These are phyloP conservation scores for Lachnellula occidentalis DNA, from an alignment of 2,329 filamentous ascomycete species.

Conservation along the genomic window DNA sequence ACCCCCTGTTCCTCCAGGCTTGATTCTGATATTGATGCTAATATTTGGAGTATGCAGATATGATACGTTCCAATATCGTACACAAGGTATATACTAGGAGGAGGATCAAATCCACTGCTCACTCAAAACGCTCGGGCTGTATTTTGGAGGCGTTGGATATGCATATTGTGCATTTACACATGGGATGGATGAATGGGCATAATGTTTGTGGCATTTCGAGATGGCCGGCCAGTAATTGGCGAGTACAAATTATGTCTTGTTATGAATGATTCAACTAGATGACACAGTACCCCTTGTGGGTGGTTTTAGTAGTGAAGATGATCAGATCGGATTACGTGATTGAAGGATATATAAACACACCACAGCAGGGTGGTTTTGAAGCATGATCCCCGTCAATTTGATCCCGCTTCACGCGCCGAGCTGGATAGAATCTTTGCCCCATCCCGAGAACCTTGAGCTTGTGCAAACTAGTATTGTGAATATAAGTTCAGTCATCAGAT, in stretches of 20 bases:
- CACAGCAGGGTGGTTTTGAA: no score
- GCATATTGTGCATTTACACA: conserved; percentile 17
- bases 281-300: no score
- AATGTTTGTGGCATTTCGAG: not conserved
- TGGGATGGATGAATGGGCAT: not conserved
- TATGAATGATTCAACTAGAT: no score
- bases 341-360: no score
- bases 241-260: not conserved
- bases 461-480: no score
- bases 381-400: no score
- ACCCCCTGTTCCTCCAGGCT: not conserved
- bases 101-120: not conserved
- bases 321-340: no score
- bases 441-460: no score
- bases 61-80: conserved; percentile 82
- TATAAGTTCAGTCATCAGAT: no score
- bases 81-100: conserved; percentile 74
- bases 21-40: not conserved
- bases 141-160: conserved; percentile 16
- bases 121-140: conserved; percentile 2
- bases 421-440: no score
- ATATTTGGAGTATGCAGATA: conserved; percentile 46
- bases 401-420: no score
- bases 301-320: no score
- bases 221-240: not conserved